Evolutionary conservation across 2,329 filamentous ascomycete genomes (phyloP).

Genomic region (Coleophoma cylindrospora): DNA sequence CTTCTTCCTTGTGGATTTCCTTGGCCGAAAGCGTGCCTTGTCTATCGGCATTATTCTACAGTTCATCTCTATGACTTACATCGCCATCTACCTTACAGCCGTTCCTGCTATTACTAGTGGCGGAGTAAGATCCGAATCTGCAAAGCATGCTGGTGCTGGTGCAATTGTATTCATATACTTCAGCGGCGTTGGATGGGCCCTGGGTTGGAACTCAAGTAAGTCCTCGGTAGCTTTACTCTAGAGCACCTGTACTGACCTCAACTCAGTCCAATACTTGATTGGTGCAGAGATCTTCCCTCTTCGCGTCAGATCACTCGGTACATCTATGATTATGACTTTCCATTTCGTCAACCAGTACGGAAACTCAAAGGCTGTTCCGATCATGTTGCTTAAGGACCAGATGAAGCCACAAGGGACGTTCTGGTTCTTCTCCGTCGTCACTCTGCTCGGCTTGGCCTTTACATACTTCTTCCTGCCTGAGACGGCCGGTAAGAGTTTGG

Average conservation of each 20-base stretch:
- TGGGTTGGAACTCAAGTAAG: constrained; percentile 23
- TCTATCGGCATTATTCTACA: constrained; percentile 32
- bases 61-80: constrained; percentile 31
- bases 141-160: constrained; percentile 9
- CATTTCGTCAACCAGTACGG: constrained; percentile 20
- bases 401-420: constrained; percentile 36
- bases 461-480: constrained; percentile 39
- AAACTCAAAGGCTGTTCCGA: constrained; percentile 15
- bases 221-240: too few species aligned
- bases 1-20: constrained; percentile 52
- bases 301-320: constrained; percentile 13
- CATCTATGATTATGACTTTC: constrained; percentile 19
- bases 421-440: constrained; percentile 37
- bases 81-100: constrained; percentile 34
- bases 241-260: too few species aligned
- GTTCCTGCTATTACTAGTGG: constrained; percentile 18
- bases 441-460: constrained; percentile 28
- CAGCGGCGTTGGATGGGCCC: constrained; percentile 6
- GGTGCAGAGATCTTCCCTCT: constrained; percentile 35
- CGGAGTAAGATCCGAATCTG: background rate
- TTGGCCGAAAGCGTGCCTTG: constrained; percentile 45
- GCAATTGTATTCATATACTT: constrained; percentile 10
- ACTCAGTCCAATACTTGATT: constrained; percentile 30
- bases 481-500: constrained; percentile 33
- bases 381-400: constrained; percentile 29